Evolutionary conservation across 805 yeast species (phyloP), one percentile per base, ranked within the genome.

Genomic region (Hanseniaspora vineae): DNA sequence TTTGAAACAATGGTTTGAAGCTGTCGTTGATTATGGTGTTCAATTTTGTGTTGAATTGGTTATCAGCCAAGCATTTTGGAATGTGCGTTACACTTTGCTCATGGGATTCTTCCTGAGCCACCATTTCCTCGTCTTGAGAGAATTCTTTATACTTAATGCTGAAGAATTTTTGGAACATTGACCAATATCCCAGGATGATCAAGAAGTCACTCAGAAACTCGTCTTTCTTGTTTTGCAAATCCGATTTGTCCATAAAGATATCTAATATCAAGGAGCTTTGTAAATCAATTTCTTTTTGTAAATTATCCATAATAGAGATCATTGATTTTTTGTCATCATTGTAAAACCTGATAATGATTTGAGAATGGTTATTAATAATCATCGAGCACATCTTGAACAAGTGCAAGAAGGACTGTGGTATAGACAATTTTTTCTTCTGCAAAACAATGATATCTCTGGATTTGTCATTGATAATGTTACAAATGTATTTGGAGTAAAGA

Each of bases 211-310:
- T 74, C 11, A 84, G 66, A 18, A 83, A 52, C 42, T 54, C 50
- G 15, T 66, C 67, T 15, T 59, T 53, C 40, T 62, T 60, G 35
- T 47, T 51, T 42, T 61, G 58, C 42, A 39, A 29, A 47, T 47
- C 52, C 43, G 50, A 45, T 29, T 29, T 35, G 46, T 46, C 39
- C 48, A 51, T 31, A 20, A 85, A 86, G 0, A 92, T 84, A 61
- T 90, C 97, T 47, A 84, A 71, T 3, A 92, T 84, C 42, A 92
- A 69, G 0, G 95, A 94, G 23, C 90, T 81, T 59, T 92, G 98
- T n/a, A 89, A 71, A 59, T 92, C 98, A 31, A 92, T 81, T 59
- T 92, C 98, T 45, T 76, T 69, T 64, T 90, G 95, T 32, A 92
- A 81, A 45, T 76, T 76, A 17, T 75, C 77, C 54, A 89, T 72